phyloP scores from a whole-genome alignment of 1,284 basidiomycete genomes.

The Somion occarium region DNA sequence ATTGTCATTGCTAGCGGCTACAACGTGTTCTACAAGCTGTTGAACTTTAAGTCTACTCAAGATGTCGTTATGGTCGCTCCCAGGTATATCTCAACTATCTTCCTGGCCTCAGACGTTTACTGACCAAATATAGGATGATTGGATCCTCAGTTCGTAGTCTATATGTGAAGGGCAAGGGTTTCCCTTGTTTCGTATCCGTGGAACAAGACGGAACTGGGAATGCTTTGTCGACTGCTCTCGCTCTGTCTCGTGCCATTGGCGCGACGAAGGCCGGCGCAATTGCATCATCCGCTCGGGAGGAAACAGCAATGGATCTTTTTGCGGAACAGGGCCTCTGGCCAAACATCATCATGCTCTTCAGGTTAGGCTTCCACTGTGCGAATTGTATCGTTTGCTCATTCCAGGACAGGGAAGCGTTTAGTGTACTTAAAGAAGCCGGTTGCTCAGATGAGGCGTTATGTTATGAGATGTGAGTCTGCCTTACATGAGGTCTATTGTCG shows the following conservation, averaged over 20 bases:
- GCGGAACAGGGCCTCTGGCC: constrained; percentile 67
- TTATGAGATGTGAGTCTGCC: constrained; percentile 51
- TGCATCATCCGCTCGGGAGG: constrained; percentile 57
- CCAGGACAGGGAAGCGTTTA: constrained; percentile 51
- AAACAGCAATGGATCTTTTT: constrained; percentile 62
- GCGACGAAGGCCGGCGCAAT: constrained; percentile 66
- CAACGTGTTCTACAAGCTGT: constrained; percentile 58
- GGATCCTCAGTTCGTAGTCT: constrained; percentile 60
- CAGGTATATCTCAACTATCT: constrained; percentile 40
- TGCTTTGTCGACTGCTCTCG: constrained; percentile 43
- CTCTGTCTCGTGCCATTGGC: constrained; percentile 53
- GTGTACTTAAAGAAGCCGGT: constrained; percentile 57
- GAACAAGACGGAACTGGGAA: constrained; percentile 57
- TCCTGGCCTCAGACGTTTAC: too few relatives aligned
- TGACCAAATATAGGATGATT: constrained; percentile 56
- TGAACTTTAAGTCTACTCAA: constrained; percentile 50
- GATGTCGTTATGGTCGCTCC: constrained; percentile 67
- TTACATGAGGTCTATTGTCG: neutral
- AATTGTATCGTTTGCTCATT: constrained; percentile 3
- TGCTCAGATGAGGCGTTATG: constrained; percentile 65
- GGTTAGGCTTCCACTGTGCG: constrained; percentile 33
- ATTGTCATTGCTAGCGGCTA: constrained; percentile 63
- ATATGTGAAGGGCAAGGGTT: constrained; percentile 56
- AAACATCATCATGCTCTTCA: constrained; percentile 61
- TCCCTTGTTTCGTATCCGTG: constrained; percentile 62